Base-by-base conservation (phyloP, 2,329 filamentous ascomycete genomes). In the Exutisphaerella laricina region DNA sequence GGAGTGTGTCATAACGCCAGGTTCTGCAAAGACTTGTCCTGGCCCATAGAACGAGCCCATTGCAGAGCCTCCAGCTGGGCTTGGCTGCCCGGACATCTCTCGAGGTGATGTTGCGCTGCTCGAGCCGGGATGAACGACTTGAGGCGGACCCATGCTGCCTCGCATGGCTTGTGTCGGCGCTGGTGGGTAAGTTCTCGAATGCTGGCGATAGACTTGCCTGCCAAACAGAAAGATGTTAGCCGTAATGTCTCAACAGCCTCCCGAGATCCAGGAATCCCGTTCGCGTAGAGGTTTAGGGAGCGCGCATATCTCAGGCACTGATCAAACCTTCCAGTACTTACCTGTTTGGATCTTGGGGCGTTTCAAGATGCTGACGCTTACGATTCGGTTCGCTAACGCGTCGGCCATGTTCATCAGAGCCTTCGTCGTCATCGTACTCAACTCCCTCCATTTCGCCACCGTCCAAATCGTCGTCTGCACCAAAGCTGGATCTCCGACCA, bases 401-500 rank as follows among this genome's bases (percentile, higher is more conserved):
- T 53, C 82, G 76, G 36, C 71, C 70, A 30, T 63, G 64, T 35
- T 57, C 77, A 33, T 81, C 79, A 42, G 76, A 72, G 20, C 71
- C 66, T 18, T 75, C 73, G 17, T 82, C 82, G n/a, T 77, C 69
- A 32, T 62, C 60, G 54, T 82, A 83, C 45, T 81, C 71, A 20
- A 82, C 66, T 4, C 78, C 79, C 48, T 82, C 77, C 78, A 83
- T 82, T 14, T 67, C 59, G 20, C 52, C 64, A 25, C 58, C 68
- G 14, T 69, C 67, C 49, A 69, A 66, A 29, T 92, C 85, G 41
- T 89, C 87, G 25, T 88, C 85, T 13, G 84, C 82, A 20, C 79
- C 84, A 63, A 88, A 94, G 61, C 89, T 96, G 28, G 88, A 82
- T 52, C 92, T 78, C 44, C 92, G 80, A 43, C 92, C 92, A 9